Percentiles rank a stretch among this genome's conserved stretches.
Evolutionary conservation across 164 flowering plant species (phyloP).

Genomic region (Pachysandra terminalis): DNA sequence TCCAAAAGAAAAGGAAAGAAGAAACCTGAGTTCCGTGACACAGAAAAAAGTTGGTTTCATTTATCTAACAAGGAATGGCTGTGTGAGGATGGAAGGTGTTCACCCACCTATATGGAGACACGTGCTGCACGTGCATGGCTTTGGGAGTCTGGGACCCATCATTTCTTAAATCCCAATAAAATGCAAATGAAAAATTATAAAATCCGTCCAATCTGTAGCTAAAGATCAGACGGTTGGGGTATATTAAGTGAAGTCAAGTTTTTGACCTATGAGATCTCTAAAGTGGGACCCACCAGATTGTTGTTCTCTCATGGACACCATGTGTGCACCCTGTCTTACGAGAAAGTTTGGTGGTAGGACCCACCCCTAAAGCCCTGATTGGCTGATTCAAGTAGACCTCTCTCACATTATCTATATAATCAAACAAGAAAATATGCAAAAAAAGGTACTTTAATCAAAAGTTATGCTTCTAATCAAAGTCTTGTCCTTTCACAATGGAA

Average conservation of each 20-base stretch:
- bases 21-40: not conserved
- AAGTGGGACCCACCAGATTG: not conserved
- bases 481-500: constrained; percentile 12
- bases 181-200: not conserved
- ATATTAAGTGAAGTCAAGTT: not conserved
- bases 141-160: not conserved
- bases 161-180: too few relatives aligned
- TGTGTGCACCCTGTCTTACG: too few relatives aligned
- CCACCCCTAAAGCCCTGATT: not conserved
- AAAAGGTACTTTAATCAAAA: constrained; percentile 28
- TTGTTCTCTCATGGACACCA: not conserved
- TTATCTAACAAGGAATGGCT: too few relatives aligned
- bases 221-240: not conserved
- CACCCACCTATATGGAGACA: not conserved
- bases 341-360: not conserved
- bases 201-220: not conserved
- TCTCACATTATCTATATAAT: not conserved
- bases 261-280: not conserved
- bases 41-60: not conserved
- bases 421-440: not conserved
- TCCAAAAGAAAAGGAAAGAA: not conserved
- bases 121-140: not conserved
- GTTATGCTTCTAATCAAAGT: constrained; percentile 33
- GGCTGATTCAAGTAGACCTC: not conserved
- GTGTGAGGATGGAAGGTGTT: not conserved